Evolutionary conservation across 148 eudicot species (phyloP).

Genomic region (Diospyros kaki): DNA sequence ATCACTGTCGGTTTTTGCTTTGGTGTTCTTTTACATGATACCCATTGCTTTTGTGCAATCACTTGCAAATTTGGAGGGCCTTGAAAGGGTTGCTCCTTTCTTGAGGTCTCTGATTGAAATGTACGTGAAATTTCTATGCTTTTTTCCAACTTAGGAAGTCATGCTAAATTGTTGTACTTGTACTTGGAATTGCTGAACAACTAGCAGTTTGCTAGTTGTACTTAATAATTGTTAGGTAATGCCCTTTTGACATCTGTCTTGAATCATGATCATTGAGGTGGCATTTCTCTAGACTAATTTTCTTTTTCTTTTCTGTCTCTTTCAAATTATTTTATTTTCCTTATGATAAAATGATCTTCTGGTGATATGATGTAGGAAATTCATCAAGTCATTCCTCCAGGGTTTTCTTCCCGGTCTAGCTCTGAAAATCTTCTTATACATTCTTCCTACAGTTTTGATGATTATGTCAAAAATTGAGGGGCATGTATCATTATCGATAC

Average conservation of each 20-base stretch:
- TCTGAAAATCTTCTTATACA: conserved; percentile 70
- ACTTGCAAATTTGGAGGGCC: conserved; percentile 92
- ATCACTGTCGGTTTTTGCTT: conserved; percentile 56
- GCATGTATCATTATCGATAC: conserved; percentile 64
- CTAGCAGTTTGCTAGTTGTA: too few species aligned
- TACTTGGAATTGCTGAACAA: too few species aligned
- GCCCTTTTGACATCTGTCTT: not conserved
- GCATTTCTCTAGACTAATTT: not conserved
- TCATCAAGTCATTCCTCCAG: conserved; percentile 87
- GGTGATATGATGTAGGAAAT: conserved; percentile 52
- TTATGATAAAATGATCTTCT: conserved; percentile 1
- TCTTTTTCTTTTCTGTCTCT: not conserved
- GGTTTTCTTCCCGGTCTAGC: conserved; percentile 98
- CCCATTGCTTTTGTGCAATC: conserved; percentile 98
- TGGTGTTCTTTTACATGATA: conserved; percentile 94
- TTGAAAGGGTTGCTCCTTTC: conserved; percentile 84
- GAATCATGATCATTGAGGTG: not conserved
- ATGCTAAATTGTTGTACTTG: not conserved
- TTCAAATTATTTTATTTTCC: not conserved
- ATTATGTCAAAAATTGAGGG: conserved; percentile 94
- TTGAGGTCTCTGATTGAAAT: conserved; percentile 69
- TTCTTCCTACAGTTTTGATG: conserved; percentile 83
- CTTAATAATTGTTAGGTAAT: not conserved
- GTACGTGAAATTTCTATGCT: conserved; percentile 34
- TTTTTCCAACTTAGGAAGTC: not conserved